phyloP scores from a whole-genome alignment of 2,329 filamentous ascomycete species.

The Apiospora koreana region DNA sequence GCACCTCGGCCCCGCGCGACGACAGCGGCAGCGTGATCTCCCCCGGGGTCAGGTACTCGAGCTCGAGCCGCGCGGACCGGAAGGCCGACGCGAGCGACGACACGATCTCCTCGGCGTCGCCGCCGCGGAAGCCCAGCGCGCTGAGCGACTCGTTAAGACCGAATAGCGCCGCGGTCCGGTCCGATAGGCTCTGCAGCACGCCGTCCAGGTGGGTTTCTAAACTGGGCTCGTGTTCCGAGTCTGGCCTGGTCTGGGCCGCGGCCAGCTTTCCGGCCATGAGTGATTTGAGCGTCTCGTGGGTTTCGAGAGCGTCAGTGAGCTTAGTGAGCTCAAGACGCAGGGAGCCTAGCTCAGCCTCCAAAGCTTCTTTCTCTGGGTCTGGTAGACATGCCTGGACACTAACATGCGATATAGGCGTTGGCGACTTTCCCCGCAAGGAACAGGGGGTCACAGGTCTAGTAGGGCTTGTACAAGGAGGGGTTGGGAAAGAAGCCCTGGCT shows the following conservation, averaged over 20 bases:
- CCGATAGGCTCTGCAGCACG: constrained; percentile 47
- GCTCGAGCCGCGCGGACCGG: constrained; percentile 58
- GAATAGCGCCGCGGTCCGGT: constrained; percentile 48
- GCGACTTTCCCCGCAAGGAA: constrained; percentile 24
- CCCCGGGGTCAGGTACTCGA: constrained; percentile 63
- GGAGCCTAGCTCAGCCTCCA: constrained; percentile 50
- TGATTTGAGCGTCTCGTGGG: constrained; percentile 44
- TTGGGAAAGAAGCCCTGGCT: constrained; percentile 48
- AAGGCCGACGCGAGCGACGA: constrained; percentile 49
- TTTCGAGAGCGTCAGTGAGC: constrained; percentile 47
- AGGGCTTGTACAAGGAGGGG: constrained; percentile 55
- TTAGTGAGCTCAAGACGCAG: constrained; percentile 51
- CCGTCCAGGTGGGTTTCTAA: constrained; percentile 45
- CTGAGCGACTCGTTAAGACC: constrained; percentile 47
- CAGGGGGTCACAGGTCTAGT: constrained; percentile 38
- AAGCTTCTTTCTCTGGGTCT: constrained; percentile 41
- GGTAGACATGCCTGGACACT: constrained; percentile 44
- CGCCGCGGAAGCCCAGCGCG: constrained; percentile 52
- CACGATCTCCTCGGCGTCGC: constrained; percentile 50
- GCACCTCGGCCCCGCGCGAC: constrained; percentile 54
- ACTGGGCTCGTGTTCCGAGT: constrained; percentile 21
- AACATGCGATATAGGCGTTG: constrained; percentile 29
- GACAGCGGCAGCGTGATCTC: constrained; percentile 56
- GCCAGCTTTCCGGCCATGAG: constrained; percentile 28
- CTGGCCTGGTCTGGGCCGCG: constrained; percentile 15